Base-by-base conservation (phyloP, 176 grass and related monocot genomes). In the Zoysia japonica region DNA sequence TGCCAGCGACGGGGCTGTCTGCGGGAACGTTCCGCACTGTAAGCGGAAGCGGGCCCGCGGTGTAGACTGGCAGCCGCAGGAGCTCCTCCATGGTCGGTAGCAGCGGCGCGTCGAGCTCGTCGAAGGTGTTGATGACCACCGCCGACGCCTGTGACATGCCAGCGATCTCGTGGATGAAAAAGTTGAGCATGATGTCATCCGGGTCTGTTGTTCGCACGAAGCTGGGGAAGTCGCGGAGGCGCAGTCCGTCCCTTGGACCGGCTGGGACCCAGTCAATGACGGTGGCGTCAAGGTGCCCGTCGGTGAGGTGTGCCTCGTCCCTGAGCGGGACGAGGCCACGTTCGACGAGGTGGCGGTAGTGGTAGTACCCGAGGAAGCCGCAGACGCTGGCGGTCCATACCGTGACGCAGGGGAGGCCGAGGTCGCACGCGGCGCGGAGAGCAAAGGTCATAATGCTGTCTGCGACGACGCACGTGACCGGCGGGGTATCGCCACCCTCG, bases 121-220 rank as follows among this genome's bases (percentile, higher is more conserved):
- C 85, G 85, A 87, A 83, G 67, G 85, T 83, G 85, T 87, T 87
- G 80, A 87, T 11, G 59, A 87, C 15, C 12, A 87, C 80, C 1
- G 67, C 85, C 3, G 59, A 71, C 67, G 85, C 80, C 51, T 67
- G 68, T 9, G 85, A 28, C 79, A 87, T 72, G 60, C 3, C 74
- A 3, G 59, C 79, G 49, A 67, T 83, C 67, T 78, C 74, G 60
- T 87, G 59, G 50, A 87, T 37, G 67, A 87, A 87, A 74, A 78
- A 87, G 42, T 87, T 82, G 79, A 87, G 70, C 85, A 87, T 78
- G 74, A 83, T 6, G 79, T 87, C 80, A 11, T 83, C 37, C 3
- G 51, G 86, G 45, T 83, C 80, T 4, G 86, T 79, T 51, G 74
- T 79, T n/a, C 86, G 86, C 7, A 88, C 14, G 68, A 87, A 83